These are phyloP conservation scores for Yamadazyma dendronema DNA, from an alignment of 1,139 yeast species.

Conservation along the genomic window DNA sequence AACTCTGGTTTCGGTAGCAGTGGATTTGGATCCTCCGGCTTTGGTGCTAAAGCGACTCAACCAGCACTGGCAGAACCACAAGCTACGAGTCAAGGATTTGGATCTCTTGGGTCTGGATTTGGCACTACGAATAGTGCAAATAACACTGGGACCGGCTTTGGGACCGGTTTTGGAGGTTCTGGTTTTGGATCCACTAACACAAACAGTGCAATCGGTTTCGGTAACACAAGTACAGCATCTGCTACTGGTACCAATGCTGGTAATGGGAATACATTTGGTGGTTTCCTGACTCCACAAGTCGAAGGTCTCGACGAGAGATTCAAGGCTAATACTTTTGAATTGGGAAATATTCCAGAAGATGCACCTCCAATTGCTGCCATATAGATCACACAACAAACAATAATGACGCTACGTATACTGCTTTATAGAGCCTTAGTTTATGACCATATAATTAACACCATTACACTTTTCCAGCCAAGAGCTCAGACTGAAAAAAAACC, in stretches of 20 bases:
- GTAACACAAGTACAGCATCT: too few relatives aligned
- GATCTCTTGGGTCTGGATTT: constrained; percentile 22
- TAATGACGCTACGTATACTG: too few relatives aligned
- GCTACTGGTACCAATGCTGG: neutral
- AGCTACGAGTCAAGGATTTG: too few relatives aligned
- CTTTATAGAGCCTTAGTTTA: too few relatives aligned
- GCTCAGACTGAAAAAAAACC: too few relatives aligned
- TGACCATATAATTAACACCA: too few relatives aligned
- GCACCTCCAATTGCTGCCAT: constrained; percentile 58
- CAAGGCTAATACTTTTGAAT: constrained; percentile 45
- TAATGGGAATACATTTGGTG: neutral
- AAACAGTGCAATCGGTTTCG: constrained; percentile 8
- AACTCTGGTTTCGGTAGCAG: constrained; percentile 2
- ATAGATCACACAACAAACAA: too few relatives aligned
- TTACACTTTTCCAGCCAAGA: too few relatives aligned
- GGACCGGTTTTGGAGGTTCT: neutral
- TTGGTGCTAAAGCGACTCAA: constrained; percentile 11
- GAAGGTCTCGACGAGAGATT: constrained; percentile 48
- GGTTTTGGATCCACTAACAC: neutral
- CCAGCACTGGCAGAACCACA: too few relatives aligned
- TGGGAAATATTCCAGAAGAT: constrained; percentile 75
- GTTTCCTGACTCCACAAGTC: neutral
- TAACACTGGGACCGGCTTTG: neutral
- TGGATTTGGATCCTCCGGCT: constrained; percentile 8
- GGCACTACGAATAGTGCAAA: constrained; percentile 9